phyloP scores from a whole-genome alignment of 2,329 filamentous ascomycete genomes.

The Trichoderma polysporum region DNA sequence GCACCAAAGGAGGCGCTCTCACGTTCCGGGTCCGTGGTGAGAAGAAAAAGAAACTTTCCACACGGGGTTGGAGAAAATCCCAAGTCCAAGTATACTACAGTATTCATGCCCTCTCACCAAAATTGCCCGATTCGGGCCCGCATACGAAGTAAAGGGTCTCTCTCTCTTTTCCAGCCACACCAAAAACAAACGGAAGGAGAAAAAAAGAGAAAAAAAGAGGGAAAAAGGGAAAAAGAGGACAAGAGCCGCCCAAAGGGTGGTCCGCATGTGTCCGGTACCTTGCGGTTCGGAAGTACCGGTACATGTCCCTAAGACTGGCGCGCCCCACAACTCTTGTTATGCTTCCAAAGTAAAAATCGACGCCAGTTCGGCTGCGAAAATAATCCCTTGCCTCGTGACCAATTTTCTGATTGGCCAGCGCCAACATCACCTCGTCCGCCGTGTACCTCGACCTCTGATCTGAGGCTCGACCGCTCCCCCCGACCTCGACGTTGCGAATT shows the following conservation, averaged over 20 bases:
- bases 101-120: background rate
- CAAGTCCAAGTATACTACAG: too few species aligned
- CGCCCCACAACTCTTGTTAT: slow-evolving; percentile 17
- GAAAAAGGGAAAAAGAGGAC: background rate
- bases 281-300: slow-evolving; percentile 11
- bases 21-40: background rate
- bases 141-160: background rate
- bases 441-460: slow-evolving; percentile 38
- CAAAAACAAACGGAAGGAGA: background rate
- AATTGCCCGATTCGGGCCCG: background rate
- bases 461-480: slow-evolving; percentile 27
- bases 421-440: slow-evolving; percentile 37
- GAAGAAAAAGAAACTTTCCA: background rate
- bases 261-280: slow-evolving; percentile 5
- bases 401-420: slow-evolving; percentile 42
- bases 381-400: slow-evolving; percentile 35
- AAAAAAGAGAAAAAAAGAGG: background rate
- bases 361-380: slow-evolving; percentile 35
- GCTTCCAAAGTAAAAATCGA: slow-evolving; percentile 32
- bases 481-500: slow-evolving; percentile 28
- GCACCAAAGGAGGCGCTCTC: too few species aligned
- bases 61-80: background rate
- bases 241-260: background rate
- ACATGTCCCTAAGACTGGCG: background rate
- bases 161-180: background rate